phyloP scores from a whole-genome alignment of 495 filamentous ascomycete genomes.

The Emericellopsis terricola region DNA sequence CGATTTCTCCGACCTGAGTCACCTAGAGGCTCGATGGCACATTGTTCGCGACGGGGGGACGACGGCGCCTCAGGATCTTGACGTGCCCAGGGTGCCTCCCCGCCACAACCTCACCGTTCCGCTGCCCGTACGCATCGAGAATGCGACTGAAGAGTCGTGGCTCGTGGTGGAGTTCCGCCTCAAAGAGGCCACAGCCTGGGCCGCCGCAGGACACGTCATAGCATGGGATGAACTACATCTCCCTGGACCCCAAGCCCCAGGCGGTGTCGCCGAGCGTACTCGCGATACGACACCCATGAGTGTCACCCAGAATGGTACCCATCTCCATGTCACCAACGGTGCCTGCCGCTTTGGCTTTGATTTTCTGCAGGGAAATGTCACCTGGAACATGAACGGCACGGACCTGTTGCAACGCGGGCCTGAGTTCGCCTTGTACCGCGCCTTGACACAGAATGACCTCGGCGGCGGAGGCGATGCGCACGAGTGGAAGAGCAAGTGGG shows the following conservation, averaged over 20 bases:
- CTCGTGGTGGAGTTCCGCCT: not conserved
- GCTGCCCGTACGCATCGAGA: not conserved
- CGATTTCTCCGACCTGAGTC: conserved; percentile 31
- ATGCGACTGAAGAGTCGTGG: not conserved
- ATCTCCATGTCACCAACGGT: not conserved
- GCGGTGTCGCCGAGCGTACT: not conserved
- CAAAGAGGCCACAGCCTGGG: not conserved
- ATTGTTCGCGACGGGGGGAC: conserved; percentile 6
- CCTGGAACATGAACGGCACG: not conserved
- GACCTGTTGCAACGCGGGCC: not conserved
- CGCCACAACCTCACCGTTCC: not conserved
- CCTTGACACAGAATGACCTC: not conserved
- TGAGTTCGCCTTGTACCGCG: not conserved
- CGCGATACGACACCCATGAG: not conserved
- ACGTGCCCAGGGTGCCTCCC: not conserved
- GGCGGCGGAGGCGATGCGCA: not conserved
- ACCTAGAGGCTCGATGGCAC: conserved; percentile 14
- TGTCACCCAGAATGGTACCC: not conserved
- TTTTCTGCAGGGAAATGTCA: not conserved
- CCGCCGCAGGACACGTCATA: not conserved
- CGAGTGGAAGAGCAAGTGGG: not conserved
- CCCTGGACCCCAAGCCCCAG: not conserved
- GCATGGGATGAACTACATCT: not conserved
- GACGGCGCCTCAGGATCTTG: not conserved
- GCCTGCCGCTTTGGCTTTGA: not conserved